Conservation (phyloP, 495 filamentous ascomycete species). For the Penicillium canescens region DNA sequence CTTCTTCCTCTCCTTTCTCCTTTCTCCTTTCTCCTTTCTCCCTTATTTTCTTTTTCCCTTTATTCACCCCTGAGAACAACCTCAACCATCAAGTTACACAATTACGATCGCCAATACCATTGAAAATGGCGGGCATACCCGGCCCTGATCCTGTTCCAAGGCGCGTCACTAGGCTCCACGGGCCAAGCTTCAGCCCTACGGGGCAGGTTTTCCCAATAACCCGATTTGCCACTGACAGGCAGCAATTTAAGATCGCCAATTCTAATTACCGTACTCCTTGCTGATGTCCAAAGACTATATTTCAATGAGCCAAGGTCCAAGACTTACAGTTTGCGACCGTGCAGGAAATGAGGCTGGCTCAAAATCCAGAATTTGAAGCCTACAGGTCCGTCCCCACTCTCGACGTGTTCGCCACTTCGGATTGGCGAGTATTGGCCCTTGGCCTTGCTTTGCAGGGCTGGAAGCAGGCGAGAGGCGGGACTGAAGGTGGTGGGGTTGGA, state of each 20-base stretch:
- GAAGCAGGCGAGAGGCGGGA: not conserved
- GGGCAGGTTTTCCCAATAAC: constrained; percentile 8
- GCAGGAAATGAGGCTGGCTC: not conserved
- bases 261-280: not conserved
- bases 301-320: too few species aligned
- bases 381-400: constrained; percentile 1
- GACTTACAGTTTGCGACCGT: too few species aligned
- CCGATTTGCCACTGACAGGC: constrained; percentile 9
- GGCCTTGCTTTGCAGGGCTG: not conserved
- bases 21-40: too few species aligned
- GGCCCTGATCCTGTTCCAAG: not conserved
- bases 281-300: too few species aligned
- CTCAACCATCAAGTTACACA: too few species aligned
- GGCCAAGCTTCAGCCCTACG: constrained; percentile 32
- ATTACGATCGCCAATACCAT: too few species aligned
- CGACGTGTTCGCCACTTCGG: not conserved
- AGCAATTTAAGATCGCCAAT: not conserved
- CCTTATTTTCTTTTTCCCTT: too few species aligned
- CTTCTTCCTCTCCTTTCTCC: too few species aligned
- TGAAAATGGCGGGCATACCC: too few species aligned
- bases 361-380: too few species aligned
- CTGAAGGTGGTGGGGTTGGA: not conserved
- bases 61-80: too few species aligned
- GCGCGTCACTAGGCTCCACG: constrained; percentile 8
- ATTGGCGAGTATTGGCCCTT: not conserved